Evolutionary conservation across 768 basidiomycete genomes (phyloP).

Genomic region (Rhodosporidiobolus sp.): DNA sequence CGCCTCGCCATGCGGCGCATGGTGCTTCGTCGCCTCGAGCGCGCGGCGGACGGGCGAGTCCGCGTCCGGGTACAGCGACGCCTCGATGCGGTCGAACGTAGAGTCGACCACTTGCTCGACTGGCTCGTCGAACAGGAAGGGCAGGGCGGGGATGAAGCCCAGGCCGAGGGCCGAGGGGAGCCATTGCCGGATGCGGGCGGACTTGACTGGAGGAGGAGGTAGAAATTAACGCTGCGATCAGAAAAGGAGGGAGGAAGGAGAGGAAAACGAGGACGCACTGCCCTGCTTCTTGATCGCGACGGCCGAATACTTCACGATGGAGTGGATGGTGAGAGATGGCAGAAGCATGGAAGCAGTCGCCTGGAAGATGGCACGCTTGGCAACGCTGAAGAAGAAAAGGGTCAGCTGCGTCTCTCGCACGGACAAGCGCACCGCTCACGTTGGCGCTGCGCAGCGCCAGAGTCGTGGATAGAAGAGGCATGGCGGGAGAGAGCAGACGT

Average conservation of each 20-base stretch:
- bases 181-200: constrained; percentile 39
- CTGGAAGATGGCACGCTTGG: constrained; percentile 61
- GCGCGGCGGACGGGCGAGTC: constrained; percentile 5
- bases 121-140: constrained; percentile 74
- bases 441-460: no score
- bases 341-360: constrained; percentile 75
- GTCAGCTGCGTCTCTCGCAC: no score
- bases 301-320: constrained; percentile 67
- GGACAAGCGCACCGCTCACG: no score
- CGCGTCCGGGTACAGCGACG: constrained; percentile 49
- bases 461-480: constrained; percentile 43
- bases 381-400: constrained; percentile 61
- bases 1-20: neutral
- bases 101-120: constrained; percentile 68
- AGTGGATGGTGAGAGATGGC: constrained; percentile 68
- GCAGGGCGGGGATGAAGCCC: constrained; percentile 68
- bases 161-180: constrained; percentile 21
- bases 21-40: constrained; percentile 20
- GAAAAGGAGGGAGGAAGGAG: no score
- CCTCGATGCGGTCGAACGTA: constrained; percentile 64
- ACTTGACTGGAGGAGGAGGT: no score
- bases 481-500: neutral
- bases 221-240: no score
- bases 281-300: constrained; percentile 58
- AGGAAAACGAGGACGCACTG: no score